Evolutionary conservation across 495 filamentous ascomycete genomes (phyloP).

Genomic region (Neurospora sp.): DNA sequence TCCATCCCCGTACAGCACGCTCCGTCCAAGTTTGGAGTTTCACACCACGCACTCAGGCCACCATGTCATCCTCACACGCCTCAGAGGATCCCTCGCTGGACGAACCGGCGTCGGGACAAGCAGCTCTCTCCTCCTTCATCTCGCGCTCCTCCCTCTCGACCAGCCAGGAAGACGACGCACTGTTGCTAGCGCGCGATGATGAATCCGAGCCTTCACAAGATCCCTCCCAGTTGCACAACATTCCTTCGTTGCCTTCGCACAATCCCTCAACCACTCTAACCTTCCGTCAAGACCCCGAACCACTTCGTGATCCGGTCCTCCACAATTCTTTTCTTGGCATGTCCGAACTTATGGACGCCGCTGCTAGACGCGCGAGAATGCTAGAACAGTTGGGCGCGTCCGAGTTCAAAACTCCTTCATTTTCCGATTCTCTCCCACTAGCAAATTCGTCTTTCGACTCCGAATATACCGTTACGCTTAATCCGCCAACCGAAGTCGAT

Average conservation of each 20-base stretch:
- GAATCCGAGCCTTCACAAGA: neutral
- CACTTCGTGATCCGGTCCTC: neutral
- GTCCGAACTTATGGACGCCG: neutral
- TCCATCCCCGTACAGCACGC: neutral
- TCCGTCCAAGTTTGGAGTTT: neutral
- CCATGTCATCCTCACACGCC: neutral
- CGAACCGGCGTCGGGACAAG: neutral
- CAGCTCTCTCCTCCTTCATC: neutral
- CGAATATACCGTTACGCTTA: neutral
- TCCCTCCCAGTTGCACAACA: neutral
- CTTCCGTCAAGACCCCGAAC: neutral
- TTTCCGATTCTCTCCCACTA: neutral
- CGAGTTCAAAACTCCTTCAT: neutral
- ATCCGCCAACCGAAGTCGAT: slow-evolving; percentile 2
- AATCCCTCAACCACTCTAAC: neutral
- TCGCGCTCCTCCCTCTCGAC: neutral
- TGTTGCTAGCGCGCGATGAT: neutral
- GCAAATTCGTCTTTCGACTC: neutral
- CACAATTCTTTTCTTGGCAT: neutral
- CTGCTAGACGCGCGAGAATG: neutral
- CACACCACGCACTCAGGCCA: neutral
- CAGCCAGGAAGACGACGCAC: neutral
- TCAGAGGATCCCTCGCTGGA: neutral
- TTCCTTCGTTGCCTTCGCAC: neutral
- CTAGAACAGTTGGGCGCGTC: neutral